Conservation (phyloP, 1,284 basidiomycete genomes). For the Phylloboletellus chloephorus region DNA sequence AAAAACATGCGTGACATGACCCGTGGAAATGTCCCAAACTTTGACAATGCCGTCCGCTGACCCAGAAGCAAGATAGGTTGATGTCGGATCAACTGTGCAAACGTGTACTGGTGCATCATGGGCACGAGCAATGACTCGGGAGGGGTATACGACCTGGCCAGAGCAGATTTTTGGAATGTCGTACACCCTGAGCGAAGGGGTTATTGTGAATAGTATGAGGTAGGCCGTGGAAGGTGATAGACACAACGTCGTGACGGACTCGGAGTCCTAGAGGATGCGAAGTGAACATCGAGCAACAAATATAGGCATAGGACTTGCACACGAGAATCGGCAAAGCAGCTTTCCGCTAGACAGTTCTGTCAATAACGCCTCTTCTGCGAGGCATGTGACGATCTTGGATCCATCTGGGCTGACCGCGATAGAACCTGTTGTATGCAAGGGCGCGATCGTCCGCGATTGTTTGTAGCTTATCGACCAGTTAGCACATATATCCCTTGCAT, state of each 20-base stretch:
- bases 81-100: constrained; percentile 80
- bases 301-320: constrained; percentile 50
- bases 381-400: constrained; percentile 74
- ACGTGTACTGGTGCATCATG: constrained; percentile 94
- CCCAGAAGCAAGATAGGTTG: constrained; percentile 88
- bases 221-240: constrained; percentile 59
- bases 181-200: constrained; percentile 64
- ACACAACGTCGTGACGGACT: constrained; percentile 59
- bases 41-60: constrained; percentile 95
- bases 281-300: constrained; percentile 8
- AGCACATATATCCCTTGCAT: constrained; percentile 10
- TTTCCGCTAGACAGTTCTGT: constrained; percentile 74
- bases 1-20: constrained; percentile 92
- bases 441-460: constrained; percentile 63
- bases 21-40: constrained; percentile 89
- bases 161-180: constrained; percentile 50
- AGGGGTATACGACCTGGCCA: constrained; percentile 51
- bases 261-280: constrained; percentile 49
- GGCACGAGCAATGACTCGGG: constrained; percentile 73
- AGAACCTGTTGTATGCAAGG: constrained; percentile 85
- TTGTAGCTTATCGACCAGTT: constrained; percentile 52
- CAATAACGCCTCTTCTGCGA: constrained; percentile 80
- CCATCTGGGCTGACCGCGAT: constrained; percentile 81
- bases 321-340: constrained; percentile 74
- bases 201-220: constrained; percentile 64